Percentiles rank a stretch among this genome's conserved stretches.
Evolutionary conservation across 1,139 yeast genomes (phyloP).

Genomic region (Taphrina wiesneri): DNA sequence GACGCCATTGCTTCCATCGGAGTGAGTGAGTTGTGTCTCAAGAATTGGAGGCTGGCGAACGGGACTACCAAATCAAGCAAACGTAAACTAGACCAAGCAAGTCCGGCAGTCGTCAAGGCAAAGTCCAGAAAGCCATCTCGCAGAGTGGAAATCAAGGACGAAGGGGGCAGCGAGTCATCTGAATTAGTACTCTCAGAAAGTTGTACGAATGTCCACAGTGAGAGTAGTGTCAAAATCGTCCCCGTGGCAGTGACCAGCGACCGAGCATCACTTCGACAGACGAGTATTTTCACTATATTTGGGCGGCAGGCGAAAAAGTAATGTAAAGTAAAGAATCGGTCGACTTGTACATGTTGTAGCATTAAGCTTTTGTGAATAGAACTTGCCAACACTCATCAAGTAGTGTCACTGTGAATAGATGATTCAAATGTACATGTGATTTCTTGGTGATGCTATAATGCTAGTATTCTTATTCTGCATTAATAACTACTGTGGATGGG

Average conservation of each 20-base stretch:
- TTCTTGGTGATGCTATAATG: no score
- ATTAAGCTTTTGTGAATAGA: no score
- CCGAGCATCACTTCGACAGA: background rate
- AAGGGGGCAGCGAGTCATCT: background rate
- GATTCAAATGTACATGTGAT: no score
- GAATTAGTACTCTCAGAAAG: background rate
- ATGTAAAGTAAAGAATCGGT: no score
- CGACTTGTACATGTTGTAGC: no score
- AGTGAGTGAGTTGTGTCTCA: slow-evolving; percentile 26
- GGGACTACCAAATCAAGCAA: background rate
- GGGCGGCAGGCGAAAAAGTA: background rate
- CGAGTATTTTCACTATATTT: background rate
- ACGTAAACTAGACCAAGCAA: background rate
- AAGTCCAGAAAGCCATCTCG: background rate
- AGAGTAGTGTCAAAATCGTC: no score
- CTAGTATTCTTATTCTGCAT: no score
- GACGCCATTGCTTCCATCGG: slow-evolving; percentile 5
- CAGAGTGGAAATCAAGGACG: background rate
- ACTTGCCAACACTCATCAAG: no score
- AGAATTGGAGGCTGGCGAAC: slow-evolving; percentile 15
- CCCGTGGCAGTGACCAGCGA: background rate
- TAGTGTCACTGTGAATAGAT: no score
- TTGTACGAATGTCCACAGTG: background rate
- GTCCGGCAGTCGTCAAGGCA: background rate
- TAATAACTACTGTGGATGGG: no score